Conservation (phyloP, 495 filamentous ascomycete species). For the Opeltia flavorubescens region DNA sequence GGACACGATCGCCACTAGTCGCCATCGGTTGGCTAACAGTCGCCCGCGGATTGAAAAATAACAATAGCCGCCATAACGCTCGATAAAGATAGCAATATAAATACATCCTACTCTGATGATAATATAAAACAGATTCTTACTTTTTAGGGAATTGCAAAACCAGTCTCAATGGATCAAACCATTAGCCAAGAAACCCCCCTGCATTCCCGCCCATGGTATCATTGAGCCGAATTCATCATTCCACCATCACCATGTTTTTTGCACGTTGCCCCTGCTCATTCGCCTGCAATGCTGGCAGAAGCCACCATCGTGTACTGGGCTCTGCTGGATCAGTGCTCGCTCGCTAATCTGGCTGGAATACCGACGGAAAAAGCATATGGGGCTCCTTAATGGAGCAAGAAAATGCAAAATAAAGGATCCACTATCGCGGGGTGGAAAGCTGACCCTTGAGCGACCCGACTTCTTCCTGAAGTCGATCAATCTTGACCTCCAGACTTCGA, state of each 20-base stretch:
- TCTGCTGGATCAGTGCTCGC: conserved; percentile 3
- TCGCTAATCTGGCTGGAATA: conserved; percentile 6
- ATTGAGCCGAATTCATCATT: not conserved
- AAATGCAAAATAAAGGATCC: not conserved
- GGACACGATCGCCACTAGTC: too few relatives aligned
- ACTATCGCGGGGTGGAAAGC: conserved; percentile 1
- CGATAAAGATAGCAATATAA: too few relatives aligned
- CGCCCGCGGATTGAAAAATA: too few relatives aligned
- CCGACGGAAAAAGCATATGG: not conserved
- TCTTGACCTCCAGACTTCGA: conserved; percentile 17
- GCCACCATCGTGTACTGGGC: conserved; percentile 16
- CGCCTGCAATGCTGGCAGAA: conserved; percentile 8
- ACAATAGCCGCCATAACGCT: too few relatives aligned
- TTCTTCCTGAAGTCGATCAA: conserved; percentile 16
- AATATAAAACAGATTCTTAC: too few relatives aligned
- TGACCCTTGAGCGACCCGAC: conserved; percentile 11
- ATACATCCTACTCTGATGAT: too few relatives aligned
- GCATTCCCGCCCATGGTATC: too few relatives aligned
- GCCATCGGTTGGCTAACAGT: too few relatives aligned
- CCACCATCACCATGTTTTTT: not conserved
- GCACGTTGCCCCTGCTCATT: conserved; percentile 4
- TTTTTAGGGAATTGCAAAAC: too few relatives aligned
- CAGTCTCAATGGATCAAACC: too few relatives aligned
- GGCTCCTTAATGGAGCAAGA: not conserved
- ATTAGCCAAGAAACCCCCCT: too few relatives aligned